Conservation (phyloP, 1,139 yeast genomes). For the Debaryomyces nepalensis region DNA sequence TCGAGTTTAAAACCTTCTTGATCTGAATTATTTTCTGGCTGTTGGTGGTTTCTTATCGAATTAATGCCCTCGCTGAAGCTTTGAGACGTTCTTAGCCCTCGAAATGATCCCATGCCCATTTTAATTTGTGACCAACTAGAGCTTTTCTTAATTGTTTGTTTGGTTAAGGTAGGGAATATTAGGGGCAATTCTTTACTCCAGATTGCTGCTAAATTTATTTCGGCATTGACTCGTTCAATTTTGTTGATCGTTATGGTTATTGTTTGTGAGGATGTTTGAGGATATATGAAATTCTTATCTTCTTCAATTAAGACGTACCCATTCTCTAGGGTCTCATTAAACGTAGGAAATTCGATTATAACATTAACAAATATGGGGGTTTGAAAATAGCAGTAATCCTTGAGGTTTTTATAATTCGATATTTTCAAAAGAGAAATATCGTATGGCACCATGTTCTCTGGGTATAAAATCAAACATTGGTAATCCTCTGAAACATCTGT, state of each 20-base stretch:
- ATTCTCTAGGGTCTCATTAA: conserved; percentile 5
- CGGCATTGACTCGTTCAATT: conserved; percentile 22
- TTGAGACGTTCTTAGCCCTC: conserved; percentile 15
- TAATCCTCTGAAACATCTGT: conserved; percentile 19
- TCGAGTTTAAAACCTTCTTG: neutral
- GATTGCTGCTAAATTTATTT: conserved; percentile 20
- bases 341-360: conserved; percentile 15
- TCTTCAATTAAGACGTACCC: conserved; percentile 6
- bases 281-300: conserved; percentile 1
- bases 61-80: conserved; percentile 14
- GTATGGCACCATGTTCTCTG: conserved; percentile 21
- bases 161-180: conserved; percentile 11
- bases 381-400: conserved; percentile 23
- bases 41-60: conserved; percentile 1
- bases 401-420: conserved; percentile 10
- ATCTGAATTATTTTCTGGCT: neutral
- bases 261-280: neutral
- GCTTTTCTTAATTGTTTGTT: conserved; percentile 14
- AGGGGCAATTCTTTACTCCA: conserved; percentile 29
- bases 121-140: conserved; percentile 19
- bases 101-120: conserved; percentile 18
- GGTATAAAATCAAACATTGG: conserved; percentile 19
- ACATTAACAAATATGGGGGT: conserved; percentile 15
- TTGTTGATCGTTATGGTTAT: conserved; percentile 13
- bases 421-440: conserved; percentile 18